Evolutionary conservation across 768 basidiomycete species (phyloP).

Genomic region (Pisolithus orientalis): DNA sequence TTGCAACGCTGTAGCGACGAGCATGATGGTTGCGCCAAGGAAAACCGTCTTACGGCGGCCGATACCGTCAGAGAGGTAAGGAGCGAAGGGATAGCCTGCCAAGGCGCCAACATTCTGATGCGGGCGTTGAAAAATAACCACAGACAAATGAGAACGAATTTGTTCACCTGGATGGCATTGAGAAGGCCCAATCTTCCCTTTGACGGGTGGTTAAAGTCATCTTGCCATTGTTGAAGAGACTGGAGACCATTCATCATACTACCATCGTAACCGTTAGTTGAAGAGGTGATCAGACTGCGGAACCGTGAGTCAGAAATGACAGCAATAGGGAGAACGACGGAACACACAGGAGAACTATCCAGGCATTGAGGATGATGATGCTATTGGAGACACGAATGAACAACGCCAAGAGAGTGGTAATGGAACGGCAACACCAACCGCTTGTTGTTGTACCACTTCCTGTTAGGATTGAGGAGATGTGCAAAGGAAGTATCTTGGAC

Average conservation of each 20-base stretch:
- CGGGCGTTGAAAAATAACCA: neutral
- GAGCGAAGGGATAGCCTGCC: slow-evolving; percentile 63
- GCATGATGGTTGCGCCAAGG: slow-evolving; percentile 65
- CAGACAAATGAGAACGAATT: neutral
- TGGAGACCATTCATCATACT: slow-evolving; percentile 81
- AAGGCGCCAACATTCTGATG: slow-evolving; percentile 62
- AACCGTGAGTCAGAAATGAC: neutral
- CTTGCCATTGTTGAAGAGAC: slow-evolving; percentile 55
- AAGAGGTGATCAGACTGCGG: slow-evolving; percentile 63
- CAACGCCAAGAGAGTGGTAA: neutral
- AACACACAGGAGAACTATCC: slow-evolving; percentile 62
- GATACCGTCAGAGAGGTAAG: slow-evolving; percentile 65
- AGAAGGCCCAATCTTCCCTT: slow-evolving; percentile 58
- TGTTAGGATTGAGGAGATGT: slow-evolving; percentile 56
- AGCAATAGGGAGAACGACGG: neutral
- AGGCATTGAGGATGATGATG: slow-evolving; percentile 56
- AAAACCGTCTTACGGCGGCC: slow-evolving; percentile 64
- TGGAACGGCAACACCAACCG: slow-evolving; percentile 34
- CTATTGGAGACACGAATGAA: slow-evolving; percentile 24
- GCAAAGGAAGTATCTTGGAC: slow-evolving; percentile 31
- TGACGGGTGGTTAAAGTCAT: slow-evolving; percentile 53
- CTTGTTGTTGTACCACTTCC: slow-evolving; percentile 75
- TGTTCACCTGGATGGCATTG: slow-evolving; percentile 63
- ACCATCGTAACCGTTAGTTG: slow-evolving; percentile 71
- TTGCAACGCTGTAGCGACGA: slow-evolving; percentile 60